phyloP scores from a whole-genome alignment of 1,284 basidiomycete genomes.

The Apiotrichum veenhuisii region DNA sequence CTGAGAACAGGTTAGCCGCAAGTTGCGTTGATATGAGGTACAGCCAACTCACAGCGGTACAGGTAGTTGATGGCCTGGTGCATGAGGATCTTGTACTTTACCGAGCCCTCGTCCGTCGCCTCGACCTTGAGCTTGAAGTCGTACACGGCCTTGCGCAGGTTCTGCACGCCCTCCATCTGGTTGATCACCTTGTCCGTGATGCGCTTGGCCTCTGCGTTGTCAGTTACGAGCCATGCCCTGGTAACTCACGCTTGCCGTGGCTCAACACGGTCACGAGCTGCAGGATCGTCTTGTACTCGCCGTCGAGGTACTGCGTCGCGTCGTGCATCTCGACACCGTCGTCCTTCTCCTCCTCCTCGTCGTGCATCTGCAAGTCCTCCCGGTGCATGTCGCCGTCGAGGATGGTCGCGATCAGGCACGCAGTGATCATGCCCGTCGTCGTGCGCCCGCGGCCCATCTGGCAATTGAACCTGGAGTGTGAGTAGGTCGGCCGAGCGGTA shows the following conservation, averaged over 20 bases:
- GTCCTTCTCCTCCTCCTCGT: slow-evolving; percentile 47
- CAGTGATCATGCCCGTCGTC: slow-evolving; percentile 91
- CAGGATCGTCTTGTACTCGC: slow-evolving; percentile 89
- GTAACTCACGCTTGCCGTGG: slow-evolving; percentile 32
- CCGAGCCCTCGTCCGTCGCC: slow-evolving; percentile 70
- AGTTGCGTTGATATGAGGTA: background rate
- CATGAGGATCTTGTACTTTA: slow-evolving; percentile 69
- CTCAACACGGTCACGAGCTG: slow-evolving; percentile 60
- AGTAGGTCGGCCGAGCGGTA: background rate
- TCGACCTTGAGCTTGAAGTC: slow-evolving; percentile 92
- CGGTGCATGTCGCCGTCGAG: slow-evolving; percentile 47
- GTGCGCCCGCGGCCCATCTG: slow-evolving; percentile 54
- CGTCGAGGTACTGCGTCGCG: slow-evolving; percentile 79
- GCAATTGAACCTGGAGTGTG: slow-evolving; percentile 47
- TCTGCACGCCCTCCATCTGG: slow-evolving; percentile 85
- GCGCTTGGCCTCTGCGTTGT: slow-evolving; percentile 66
- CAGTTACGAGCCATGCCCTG: background rate
- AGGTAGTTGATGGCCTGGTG: slow-evolving; percentile 79
- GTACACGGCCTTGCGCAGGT: slow-evolving; percentile 84
- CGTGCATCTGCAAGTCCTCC: slow-evolving; percentile 33
- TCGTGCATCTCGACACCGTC: slow-evolving; percentile 69
- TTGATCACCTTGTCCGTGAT: slow-evolving; percentile 86
- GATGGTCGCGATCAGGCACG: slow-evolving; percentile 78
- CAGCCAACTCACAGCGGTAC: slow-evolving; percentile 50
- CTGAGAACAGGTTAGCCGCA: slow-evolving; percentile 47